A percentile compares a stretch with the other conserved stretches of the same genome.
Conservation (phyloP, 2,329 filamentous ascomycete species). For the Botrytis fragariae region DNA sequence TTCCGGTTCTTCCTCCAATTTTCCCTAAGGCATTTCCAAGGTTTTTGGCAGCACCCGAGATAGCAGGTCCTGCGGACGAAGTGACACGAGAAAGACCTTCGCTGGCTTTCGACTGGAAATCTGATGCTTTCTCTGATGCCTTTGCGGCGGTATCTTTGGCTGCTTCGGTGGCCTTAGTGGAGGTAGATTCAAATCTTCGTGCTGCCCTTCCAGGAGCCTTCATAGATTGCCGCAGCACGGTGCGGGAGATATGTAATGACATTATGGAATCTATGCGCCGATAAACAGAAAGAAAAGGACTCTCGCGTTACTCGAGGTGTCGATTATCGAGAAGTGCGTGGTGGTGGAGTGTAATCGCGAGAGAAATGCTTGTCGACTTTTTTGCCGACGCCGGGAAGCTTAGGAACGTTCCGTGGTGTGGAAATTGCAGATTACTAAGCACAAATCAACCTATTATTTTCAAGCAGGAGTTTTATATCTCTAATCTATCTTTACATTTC, state of each 20-base stretch:
- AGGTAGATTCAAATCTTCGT: constrained; percentile 58
- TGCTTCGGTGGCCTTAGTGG: constrained; percentile 47
- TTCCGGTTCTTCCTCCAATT: constrained; percentile 80
- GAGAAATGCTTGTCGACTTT: constrained; percentile 29
- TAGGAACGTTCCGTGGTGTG: constrained; percentile 21
- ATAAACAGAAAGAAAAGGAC: constrained; percentile 26
- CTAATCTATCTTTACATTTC: background rate
- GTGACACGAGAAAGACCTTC: constrained; percentile 81
- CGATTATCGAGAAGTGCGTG: constrained; percentile 33
- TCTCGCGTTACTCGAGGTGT: constrained; percentile 24
- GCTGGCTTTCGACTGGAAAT: constrained; percentile 63
- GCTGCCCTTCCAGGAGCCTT: constrained; percentile 32
- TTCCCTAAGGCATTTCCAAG: constrained; percentile 65
- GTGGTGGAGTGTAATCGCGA: constrained; percentile 28
- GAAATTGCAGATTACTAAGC: constrained; percentile 20
- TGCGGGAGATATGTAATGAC: constrained; percentile 36
- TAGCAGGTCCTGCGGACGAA: constrained; percentile 74
- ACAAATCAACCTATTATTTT: background rate
- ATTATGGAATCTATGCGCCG: constrained; percentile 31
- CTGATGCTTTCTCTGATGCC: constrained; percentile 45
- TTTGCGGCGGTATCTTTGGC: constrained; percentile 46
- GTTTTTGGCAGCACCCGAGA: constrained; percentile 69
- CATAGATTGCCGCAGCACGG: constrained; percentile 36
- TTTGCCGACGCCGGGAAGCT: constrained; percentile 29
- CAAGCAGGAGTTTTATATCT: background rate